Conservation (phyloP, 352 stramenopile genomes). For the Achlya hypogyna region DNA sequence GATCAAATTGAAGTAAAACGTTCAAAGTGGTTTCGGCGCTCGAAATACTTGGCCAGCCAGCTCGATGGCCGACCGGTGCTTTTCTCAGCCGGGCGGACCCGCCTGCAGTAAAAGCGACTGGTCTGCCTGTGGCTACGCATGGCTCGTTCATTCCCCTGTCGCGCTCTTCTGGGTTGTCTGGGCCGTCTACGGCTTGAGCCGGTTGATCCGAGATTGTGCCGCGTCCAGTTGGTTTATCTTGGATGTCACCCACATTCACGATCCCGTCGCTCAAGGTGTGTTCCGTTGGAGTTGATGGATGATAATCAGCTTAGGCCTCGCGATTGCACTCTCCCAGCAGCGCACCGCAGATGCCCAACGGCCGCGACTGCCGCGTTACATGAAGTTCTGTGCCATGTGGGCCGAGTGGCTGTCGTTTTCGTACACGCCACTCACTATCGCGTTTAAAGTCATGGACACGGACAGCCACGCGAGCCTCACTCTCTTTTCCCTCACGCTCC, state of each 20-base stretch:
- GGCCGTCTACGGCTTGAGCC: neutral
- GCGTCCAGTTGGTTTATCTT: neutral
- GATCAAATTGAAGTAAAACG: no score
- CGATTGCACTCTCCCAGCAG: slow-evolving; percentile 6
- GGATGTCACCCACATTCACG: neutral
- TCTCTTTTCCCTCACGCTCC: neutral
- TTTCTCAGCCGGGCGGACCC: neutral
- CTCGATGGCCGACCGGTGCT: no score
- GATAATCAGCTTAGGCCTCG: neutral
- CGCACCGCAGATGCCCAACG: neutral
- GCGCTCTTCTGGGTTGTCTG: slow-evolving; percentile 11
- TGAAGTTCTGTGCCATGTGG: slow-evolving; percentile 19
- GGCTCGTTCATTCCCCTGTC: slow-evolving; percentile 8
- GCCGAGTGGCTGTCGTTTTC: slow-evolving; percentile 16
- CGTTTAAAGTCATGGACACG: slow-evolving; percentile 4
- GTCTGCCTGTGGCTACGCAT: slow-evolving; percentile 10
- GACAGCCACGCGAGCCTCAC: neutral
- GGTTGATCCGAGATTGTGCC: neutral
- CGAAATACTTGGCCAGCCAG: no score
- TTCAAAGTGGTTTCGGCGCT: no score
- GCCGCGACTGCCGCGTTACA: slow-evolving; percentile 3
- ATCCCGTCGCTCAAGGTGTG: neutral
- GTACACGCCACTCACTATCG: slow-evolving; percentile 15
- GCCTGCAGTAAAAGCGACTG: slow-evolving; percentile 14
- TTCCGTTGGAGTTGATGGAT: neutral